Evolutionary conservation across 345 rosid genomes (phyloP), one percentile per base, ranked within the genome.

Genomic region (Brassica napus): DNA sequence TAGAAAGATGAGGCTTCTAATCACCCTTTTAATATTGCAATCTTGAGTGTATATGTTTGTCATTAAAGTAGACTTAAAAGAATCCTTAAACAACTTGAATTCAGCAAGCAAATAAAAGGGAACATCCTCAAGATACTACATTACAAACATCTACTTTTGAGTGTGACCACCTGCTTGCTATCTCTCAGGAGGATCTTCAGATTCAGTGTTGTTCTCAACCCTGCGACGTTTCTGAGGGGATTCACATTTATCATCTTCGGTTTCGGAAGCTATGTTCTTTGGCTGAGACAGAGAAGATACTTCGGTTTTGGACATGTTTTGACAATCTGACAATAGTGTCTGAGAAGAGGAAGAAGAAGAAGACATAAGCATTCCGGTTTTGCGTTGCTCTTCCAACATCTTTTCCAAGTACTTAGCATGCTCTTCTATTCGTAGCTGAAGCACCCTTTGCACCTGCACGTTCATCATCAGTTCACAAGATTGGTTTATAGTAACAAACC

Each of bases 361-460:
- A 54, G 32, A 31, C 60, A 86, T 72, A 12, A 86, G 68, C 60
- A 78, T 85, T 42, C 96, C 93, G 21, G 91, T 84, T 86, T 84
- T 87, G 86, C 87, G 88, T 67, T 94, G 96, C 58, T 94, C 90
- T 79, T 90, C 98, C 86, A 94, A 73, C 73, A 94, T 88, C 85
- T 86, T 89, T 73, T 89, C 91, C 84, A 94, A 86, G 84, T 92
- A 92, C 72, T 83, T 87, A 32, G 93, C 98, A 24, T 94, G 97
- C 76, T 92, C 93, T 84, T 94, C 98, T 59, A 94, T 94, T 65
- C 97, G 89, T 61, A 90, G 63, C 85, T 94, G 97, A 77, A 92
- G 92, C 26, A 77, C 55, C 62, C 90, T 82, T 81, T 94, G 97
- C 39, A 94, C 89, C 95, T 94, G 71, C 52, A 71, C 52, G 63